Conservation (phyloP, 2,329 filamentous ascomycete species). For the Hirsutella rhossiliensis region DNA sequence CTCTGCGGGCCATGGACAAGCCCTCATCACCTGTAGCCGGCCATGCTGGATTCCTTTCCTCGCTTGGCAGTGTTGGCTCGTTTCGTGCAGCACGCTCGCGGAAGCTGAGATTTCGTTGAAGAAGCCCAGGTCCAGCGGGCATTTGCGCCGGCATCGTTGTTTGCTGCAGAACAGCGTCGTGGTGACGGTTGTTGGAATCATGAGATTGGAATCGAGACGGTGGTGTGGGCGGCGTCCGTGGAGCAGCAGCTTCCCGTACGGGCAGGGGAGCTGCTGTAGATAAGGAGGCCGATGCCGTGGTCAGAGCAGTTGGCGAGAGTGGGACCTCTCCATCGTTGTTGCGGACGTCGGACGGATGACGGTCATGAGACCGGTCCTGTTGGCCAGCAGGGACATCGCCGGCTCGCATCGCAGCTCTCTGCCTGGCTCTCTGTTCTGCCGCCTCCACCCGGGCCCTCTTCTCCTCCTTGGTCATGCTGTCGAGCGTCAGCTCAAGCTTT, state of each 20-base stretch:
- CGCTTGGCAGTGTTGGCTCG: constrained; percentile 23
- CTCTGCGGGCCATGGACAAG: constrained; percentile 30
- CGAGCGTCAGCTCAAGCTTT: constrained; percentile 80
- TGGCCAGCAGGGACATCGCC: constrained; percentile 10
- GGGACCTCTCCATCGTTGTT: not conserved
- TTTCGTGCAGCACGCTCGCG: constrained; percentile 42
- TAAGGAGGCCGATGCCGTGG: not conserved
- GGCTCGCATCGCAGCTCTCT: constrained; percentile 37
- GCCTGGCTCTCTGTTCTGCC: constrained; percentile 62
- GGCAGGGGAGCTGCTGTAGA: not conserved
- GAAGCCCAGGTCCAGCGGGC: constrained; percentile 19
- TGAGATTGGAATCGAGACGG: not conserved
- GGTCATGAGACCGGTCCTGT: constrained; percentile 11
- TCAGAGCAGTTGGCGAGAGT: not conserved
- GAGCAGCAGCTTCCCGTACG: not conserved
- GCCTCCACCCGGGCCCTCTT: constrained; percentile 76
- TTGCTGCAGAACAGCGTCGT: constrained; percentile 10
- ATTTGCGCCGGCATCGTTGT: constrained; percentile 7
- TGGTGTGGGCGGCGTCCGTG: too few relatives aligned
- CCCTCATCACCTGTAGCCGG: constrained; percentile 17
- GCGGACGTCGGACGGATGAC: constrained; percentile 5
- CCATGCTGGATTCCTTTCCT: constrained; percentile 12
- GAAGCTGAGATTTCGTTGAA: constrained; percentile 46
- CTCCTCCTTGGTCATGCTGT: constrained; percentile 91
- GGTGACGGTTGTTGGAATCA: constrained; percentile 5